Percentiles rank a stretch among this genome's conserved stretches.
Evolutionary conservation across 768 basidiomycete species (phyloP).

Genomic region (Panellus pusillus): DNA sequence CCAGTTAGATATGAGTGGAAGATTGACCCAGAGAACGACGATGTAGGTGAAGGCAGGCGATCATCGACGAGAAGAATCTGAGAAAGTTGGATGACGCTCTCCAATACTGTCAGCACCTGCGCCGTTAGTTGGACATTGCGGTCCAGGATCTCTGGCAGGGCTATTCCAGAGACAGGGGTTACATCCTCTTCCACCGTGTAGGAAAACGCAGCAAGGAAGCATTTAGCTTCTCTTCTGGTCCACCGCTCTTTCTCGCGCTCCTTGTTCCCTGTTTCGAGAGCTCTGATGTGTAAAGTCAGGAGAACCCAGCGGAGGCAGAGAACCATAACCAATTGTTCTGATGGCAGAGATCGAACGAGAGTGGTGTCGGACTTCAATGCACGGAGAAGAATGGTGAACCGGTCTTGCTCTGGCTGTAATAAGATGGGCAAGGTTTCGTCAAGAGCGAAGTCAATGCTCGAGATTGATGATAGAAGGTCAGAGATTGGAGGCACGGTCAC

Average conservation of each 20-base stretch:
- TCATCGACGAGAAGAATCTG: constrained; percentile 61
- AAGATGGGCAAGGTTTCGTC: constrained; percentile 44
- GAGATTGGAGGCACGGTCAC: constrained; percentile 51
- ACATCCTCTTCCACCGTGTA: constrained; percentile 20
- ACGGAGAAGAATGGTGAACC: constrained; percentile 56
- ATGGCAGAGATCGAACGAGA: constrained; percentile 45
- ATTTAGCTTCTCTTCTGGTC: constrained; percentile 61
- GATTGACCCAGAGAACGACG: constrained; percentile 54
- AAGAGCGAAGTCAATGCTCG: constrained; percentile 32
- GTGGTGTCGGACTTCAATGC: constrained; percentile 55
- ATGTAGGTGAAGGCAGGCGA: constrained; percentile 44
- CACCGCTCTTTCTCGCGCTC: constrained; percentile 70
- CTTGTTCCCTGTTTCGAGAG: constrained; percentile 49
- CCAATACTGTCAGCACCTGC: constrained; percentile 59
- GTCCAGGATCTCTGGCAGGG: constrained; percentile 45
- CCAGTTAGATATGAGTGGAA: constrained; percentile 58
- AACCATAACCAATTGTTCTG: constrained; percentile 47
- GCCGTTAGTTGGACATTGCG: constrained; percentile 69
- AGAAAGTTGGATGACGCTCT: constrained; percentile 58
- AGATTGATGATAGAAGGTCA: constrained; percentile 45
- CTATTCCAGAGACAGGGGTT: constrained; percentile 7
- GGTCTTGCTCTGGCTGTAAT: constrained; percentile 47
- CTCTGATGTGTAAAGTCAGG: constrained; percentile 48
- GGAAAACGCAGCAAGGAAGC: constrained; percentile 55
- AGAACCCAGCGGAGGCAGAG: constrained; percentile 68